Evolutionary conservation across 768 basidiomycete species (phyloP), one percentile per base, ranked within the genome.

Genomic region (Leccinum broughii): DNA sequence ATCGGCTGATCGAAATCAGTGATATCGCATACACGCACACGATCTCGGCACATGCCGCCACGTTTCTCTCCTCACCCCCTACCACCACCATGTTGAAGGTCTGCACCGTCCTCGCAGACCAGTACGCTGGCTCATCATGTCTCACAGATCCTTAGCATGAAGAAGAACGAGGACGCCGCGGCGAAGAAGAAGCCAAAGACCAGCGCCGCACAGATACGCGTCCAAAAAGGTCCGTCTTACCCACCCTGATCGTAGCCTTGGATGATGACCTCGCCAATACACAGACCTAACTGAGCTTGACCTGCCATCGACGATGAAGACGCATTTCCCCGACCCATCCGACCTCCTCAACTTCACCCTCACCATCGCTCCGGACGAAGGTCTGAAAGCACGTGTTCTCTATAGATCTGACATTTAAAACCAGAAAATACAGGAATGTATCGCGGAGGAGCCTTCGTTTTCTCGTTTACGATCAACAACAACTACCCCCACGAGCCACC

Each of bases 401-500:
- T 51, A 24, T 26, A 20, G 20, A 14, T 22, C 56, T 59, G 41
- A 61, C 28, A 28, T 51, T 60, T 34, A 60, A 62, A 50, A 57
- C 46, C 15, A 22, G 28, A 46, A 52, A 30, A 3, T 39, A 24
- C 60, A 98, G 96, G 97, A 68, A 98, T 99, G 92, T 99, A 99
- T 83, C 93, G 94, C 77, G 93, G 93, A 68, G 96, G 95, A 65
- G 79, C 88, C 20, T 99, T 98, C 80, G 76, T 80, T 57, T 99
- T 99, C 81, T 94, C 93, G 41, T 95, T 99, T 77, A 85, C 81
- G 65, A 98, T 99, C 85, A 97, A 93, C 78, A 88, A 87, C 75
- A 98, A 96, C 77, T 99, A 99, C 77, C 97, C 97, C 57, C 97
- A 99, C 74, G 96, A 99, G 68, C 95, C 97, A 55, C 97, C 97